Base-by-base conservation (phyloP, 345 rosid species). In the Trapa bicornis region DNA sequence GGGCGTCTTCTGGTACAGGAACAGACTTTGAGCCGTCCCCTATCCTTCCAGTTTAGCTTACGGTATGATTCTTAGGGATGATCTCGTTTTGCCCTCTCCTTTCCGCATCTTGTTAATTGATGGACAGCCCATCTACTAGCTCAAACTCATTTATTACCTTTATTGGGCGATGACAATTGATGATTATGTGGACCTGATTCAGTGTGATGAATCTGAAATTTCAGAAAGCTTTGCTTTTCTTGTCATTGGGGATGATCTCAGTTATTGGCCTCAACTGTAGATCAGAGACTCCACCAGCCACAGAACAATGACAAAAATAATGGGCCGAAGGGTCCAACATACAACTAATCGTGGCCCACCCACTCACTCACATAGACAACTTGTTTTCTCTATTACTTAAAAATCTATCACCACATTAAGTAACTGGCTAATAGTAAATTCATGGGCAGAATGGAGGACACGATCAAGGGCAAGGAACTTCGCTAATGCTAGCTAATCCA, bases 1-100 rank as follows among this genome's bases (percentile, higher is more conserved):
- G 79, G 98, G 98, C 56, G 91, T 89, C 15, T 85, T 74, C 79
- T 92, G 98, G 98, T 89, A 86, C 77, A 69, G 71, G 42, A 92
- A 86, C 67, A 81, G 84, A 83, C 52, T 86, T 15, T 87, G 83
- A 79, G 38, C 17, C 5, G 11, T 6, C n/a, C n/a, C 16, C 22
- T 60, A 17, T 60, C 14, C 36, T 7, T 61, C 42, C 17, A 62
- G 17, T 62, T 15, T 37, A 36, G 29, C n/a, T 62, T 62, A 14
- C 38, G 65, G 11, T 15, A 22, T 22, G 64, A 5, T n/a, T 43
- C 16, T 32, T 65, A 22, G 63, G 63, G 66, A 37, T 33, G 22
- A 29, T 63, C 29, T 13, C 5, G 33, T 58, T 32, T 58, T 41
- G 43, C 3, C 32, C 33, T 57, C 35, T 32, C 35, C 43, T 41